Conservation (phyloP, 768 basidiomycete species). For the Tephrocybe rancida region DNA sequence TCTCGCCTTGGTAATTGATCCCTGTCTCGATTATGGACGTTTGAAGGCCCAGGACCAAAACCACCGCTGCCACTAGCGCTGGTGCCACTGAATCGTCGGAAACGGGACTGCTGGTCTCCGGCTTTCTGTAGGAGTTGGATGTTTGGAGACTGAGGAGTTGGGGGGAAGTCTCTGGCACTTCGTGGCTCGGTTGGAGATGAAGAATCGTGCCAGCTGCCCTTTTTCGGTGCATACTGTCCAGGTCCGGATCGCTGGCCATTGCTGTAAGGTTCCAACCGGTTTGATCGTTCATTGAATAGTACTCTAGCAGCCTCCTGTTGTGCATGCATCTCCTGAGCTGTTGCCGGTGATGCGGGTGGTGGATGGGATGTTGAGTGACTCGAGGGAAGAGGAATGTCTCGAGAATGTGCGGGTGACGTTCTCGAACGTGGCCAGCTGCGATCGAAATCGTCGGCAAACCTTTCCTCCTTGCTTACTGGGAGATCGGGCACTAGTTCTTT, state of each 20-base stretch:
- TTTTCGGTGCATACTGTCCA: constrained; percentile 44
- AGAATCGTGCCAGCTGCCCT: constrained; percentile 46
- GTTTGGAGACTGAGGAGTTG: constrained; percentile 30
- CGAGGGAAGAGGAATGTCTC: constrained; percentile 38
- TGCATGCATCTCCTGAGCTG: constrained; percentile 41
- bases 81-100: constrained; percentile 35
- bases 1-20: constrained; percentile 36
- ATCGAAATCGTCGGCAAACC: constrained; percentile 94
- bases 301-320: constrained; percentile 66
- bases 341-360: constrained; percentile 33
- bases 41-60: constrained; percentile 24
- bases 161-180: constrained; percentile 45
- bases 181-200: constrained; percentile 42
- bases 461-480: constrained; percentile 81
- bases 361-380: constrained; percentile 23
- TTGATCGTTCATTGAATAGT: constrained; percentile 95
- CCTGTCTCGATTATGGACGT: constrained; percentile 23
- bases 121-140: constrained; percentile 68
- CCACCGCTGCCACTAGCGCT: constrained; percentile 22
- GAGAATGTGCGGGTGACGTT: constrained; percentile 45
- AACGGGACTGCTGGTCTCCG: constrained; percentile 30
- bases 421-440: constrained; percentile 90
- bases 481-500: constrained; percentile 28
- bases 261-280: constrained; percentile 83
- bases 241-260: constrained; percentile 45